Evolutionary conservation across 441 rosid genomes (phyloP), one percentile per base, ranked within the genome.

Genomic region (Iberis amara): DNA sequence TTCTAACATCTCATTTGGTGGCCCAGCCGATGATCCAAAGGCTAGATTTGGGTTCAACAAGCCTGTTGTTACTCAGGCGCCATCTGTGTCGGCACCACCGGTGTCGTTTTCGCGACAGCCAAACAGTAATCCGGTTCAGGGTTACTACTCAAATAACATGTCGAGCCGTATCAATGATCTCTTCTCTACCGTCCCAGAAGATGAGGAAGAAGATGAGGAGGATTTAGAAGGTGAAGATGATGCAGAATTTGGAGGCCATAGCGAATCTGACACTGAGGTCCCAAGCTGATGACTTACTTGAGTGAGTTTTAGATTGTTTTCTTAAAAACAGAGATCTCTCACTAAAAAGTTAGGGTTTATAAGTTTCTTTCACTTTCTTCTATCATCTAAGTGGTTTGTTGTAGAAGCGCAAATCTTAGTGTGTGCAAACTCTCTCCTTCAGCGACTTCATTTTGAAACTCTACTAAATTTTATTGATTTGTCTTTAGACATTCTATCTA

Each of bases 1-100:
- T 35, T 66, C 70, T 28, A 64, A 64, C 3, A 66, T 66, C 71
- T 66, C 71, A 21, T 61, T 61, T 0, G 59, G 63, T 55, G 54
- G 59, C 27, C 47, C 59, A 31, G 39, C 35, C 0, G 67, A 67
- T 55, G 62, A 67, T 31, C 58, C 71, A 30, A 55, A 56, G 26
- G 55, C 43, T 67, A 61, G 63, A 49, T 61, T 49, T 0, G 58
- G 54, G 3, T 0, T 44, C 39, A 39, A 48, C 71, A 61, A 49
- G 55, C 59, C 62, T 42, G 62, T 53, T 66, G 62, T 49, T 49
- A 39, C 31, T 30, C 71, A 47, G 37, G 42, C 66, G 15, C 57
- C 61, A 28, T 52, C 56, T 0, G 51, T 59, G 11, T 40, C 70
- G 0, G 41, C 65, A 59, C 70, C 63, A 38, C 71, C 62, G 3